Evolutionary conservation across 805 yeast species (phyloP), one percentile per base, ranked within the genome.

Genomic region (Ogataea pini): DNA sequence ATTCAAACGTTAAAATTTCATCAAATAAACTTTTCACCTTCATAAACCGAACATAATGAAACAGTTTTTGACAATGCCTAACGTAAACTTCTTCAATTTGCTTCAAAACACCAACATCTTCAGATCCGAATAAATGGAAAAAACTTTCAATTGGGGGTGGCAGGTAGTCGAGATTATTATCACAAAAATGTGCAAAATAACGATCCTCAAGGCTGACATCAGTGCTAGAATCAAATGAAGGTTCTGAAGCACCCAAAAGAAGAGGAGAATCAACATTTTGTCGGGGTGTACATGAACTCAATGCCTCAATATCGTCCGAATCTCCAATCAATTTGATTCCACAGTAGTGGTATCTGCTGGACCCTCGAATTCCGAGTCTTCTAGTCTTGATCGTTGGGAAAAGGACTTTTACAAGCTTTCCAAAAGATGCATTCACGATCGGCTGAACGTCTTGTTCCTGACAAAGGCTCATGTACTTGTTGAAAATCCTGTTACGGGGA

Each of bases 311-410:
- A 49, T 64, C 53, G 55, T 58, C 63, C 25, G 62, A 62, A 50
- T 74, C 72, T 41, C 71, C 71, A 37, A 67, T 59, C 20, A 76
- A 57, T 55, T 75, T 76, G 44, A 90, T 73, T 2, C 96, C 96
- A 65, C 92, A 86, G 61, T 88, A 89, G 63, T 89, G 95, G 65
- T 90, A 90, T 62, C 85, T 85, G 17, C 92, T 82, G 60, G 84
- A 86, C 2, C 91, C 91, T 42, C 96, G 73, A 64, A 83, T 80
- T 1, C 97, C 97, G 45, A 89, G 71, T 46, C 97, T 75, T 54
- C 95, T 76, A 0, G 94, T 86, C 25, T 82, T 80, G 51, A 88
- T 71, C 46, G 72, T 71, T 0, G 96, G 94, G 57, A 77, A 85
- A 4, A 80, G 66, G 4, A 83, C 70, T 49, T 83, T 73, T 16